phyloP scores from a whole-genome alignment of 164 flowering plant species.

The Pachysandra terminalis region DNA sequence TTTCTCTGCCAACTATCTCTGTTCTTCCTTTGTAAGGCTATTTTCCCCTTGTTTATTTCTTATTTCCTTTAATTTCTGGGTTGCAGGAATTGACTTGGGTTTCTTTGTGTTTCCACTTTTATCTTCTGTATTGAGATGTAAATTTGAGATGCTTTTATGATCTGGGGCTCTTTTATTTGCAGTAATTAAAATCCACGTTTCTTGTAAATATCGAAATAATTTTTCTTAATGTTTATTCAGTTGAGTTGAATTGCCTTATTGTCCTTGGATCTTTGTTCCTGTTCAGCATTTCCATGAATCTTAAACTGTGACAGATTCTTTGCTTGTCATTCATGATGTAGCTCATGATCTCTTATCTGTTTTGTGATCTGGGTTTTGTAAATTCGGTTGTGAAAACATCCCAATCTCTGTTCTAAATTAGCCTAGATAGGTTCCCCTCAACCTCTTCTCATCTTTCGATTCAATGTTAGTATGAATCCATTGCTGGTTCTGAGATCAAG shows the following conservation, averaged over 20 bases:
- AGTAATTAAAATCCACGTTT: constrained; percentile 3
- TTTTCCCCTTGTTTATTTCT: background rate
- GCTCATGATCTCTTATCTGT: background rate
- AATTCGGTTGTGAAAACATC: background rate
- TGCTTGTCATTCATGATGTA: background rate
- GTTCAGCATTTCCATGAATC: background rate
- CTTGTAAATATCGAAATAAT: background rate
- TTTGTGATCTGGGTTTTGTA: constrained; percentile 9
- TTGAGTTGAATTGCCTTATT: background rate
- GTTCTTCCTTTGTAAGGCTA: background rate
- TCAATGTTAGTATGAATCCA: background rate
- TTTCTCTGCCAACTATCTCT: constrained; percentile 20
- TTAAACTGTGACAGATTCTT: background rate
- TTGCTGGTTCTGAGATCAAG: background rate
- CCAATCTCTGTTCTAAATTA: background rate
- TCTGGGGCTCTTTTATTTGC: constrained; percentile 14
- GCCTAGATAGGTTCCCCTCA: background rate
- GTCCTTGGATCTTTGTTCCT: background rate
- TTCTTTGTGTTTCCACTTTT: background rate
- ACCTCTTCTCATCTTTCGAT: background rate
- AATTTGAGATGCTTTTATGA: constrained; percentile 18
- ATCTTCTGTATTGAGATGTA: background rate
- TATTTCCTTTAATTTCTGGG: constrained; percentile 1
- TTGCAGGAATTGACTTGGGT: constrained; percentile 7
- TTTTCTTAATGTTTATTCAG: no score